These are phyloP conservation scores for Casuarina glauca DNA, from an alignment of 306 rosid genomes.

Conservation along the genomic window DNA sequence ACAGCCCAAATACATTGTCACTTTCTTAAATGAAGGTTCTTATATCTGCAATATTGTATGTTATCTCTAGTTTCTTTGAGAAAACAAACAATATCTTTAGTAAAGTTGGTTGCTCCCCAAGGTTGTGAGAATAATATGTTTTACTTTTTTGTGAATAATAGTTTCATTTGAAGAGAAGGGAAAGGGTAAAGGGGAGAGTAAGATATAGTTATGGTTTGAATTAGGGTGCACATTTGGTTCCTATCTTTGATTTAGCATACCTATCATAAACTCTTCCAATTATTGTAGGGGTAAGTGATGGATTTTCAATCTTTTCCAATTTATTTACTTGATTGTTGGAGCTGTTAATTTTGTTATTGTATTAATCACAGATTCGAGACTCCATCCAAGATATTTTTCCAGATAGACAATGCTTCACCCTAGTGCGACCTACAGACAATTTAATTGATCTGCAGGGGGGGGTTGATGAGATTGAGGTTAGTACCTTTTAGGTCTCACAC, in stretches of 20 bases:
- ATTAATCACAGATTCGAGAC: slow-evolving; percentile 72
- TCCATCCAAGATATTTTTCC: slow-evolving; percentile 93
- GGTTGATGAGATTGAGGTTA: slow-evolving; percentile 80
- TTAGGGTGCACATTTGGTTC: background rate
- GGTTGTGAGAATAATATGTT: no score
- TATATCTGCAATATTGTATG: no score
- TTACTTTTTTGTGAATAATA: no score
- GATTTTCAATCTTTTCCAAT: slow-evolving; percentile 8
- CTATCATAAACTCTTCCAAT: background rate
- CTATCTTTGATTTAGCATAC: background rate
- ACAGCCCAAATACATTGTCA: background rate
- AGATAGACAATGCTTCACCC: slow-evolving; percentile 94
- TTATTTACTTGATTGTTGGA: slow-evolving; percentile 13
- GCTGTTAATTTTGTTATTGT: slow-evolving; percentile 29
- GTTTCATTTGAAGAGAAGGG: no score
- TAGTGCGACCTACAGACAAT: slow-evolving; percentile 83
- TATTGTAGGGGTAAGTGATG: background rate
- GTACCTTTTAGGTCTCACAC: slow-evolving; percentile 20
- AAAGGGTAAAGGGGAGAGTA: no score
- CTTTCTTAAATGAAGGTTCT: no score
- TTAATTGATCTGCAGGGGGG: slow-evolving; percentile 79
- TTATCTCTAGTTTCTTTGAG: no score
- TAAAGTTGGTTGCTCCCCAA: no score
- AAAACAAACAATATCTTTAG: no score
- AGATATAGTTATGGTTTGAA: no score